Conservation (phyloP, 2,329 filamentous ascomycete species). For the Paecilomyces niveus region DNA sequence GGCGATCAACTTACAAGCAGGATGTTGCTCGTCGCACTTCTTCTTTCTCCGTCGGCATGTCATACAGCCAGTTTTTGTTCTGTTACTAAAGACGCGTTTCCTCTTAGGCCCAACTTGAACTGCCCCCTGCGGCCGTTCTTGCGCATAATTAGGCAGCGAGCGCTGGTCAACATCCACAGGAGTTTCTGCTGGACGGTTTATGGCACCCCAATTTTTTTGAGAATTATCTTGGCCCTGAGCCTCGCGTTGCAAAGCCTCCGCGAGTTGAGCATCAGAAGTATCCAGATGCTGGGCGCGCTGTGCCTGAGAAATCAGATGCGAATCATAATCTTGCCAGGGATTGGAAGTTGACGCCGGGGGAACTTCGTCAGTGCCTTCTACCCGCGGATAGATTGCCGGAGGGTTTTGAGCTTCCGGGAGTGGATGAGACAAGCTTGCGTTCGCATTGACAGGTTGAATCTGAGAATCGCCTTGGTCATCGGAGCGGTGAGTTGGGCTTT, state of each 20-base stretch:
- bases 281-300: slow-evolving; percentile 40
- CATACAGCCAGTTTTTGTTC: slow-evolving; percentile 91
- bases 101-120: slow-evolving; percentile 37
- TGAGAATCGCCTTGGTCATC: slow-evolving; percentile 24
- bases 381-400: slow-evolving; percentile 14
- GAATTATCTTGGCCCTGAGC: slow-evolving; percentile 34
- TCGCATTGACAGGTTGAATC: slow-evolving; percentile 12
- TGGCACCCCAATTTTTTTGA: slow-evolving; percentile 21
- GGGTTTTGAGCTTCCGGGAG: slow-evolving; percentile 15
- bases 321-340: slow-evolving; percentile 34
- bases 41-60: slow-evolving; percentile 91
- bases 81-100: slow-evolving; percentile 69
- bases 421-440: slow-evolving; percentile 11
- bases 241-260: slow-evolving; percentile 46
- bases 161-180: slow-evolving; percentile 26
- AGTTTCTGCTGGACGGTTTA: slow-evolving; percentile 31
- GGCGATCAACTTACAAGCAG: slow-evolving; percentile 62
- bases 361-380: slow-evolving; percentile 23
- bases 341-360: slow-evolving; percentile 19
- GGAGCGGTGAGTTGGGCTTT: slow-evolving; percentile 30
- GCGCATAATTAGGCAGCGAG: slow-evolving; percentile 23
- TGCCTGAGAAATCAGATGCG: slow-evolving; percentile 38
- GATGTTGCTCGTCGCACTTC: slow-evolving; percentile 94
- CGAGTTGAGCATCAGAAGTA: slow-evolving; percentile 44
- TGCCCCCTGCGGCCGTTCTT: slow-evolving; percentile 26